Evolutionary conservation across 495 filamentous ascomycete species (phyloP), one percentile per base, ranked within the genome.

Genomic region (Sordaria brevicollis): DNA sequence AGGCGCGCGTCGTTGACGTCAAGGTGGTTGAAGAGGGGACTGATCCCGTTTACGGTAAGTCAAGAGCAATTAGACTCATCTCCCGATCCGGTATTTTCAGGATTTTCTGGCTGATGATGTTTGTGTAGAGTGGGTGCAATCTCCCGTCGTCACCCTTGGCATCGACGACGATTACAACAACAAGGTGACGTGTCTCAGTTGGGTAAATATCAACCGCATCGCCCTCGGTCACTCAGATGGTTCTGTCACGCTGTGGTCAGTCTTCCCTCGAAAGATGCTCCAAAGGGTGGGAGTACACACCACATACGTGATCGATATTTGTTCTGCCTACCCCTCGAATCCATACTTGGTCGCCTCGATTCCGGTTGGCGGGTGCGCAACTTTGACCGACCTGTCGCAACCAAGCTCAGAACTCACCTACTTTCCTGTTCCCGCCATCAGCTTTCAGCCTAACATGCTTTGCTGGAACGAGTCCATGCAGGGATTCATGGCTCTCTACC

Each of bases 151-250:
- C 0, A 76, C 79, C 17, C 80, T 87, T 33, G 76, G 77, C 33
- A 76, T 80, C 33, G 71, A 73, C 0, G 76, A 74, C 29, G 83
- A 84, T 70, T 75, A 82, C 74, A 78, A 78, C 49, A 71, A 84
- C 66, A 75, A 77, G 25, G 80, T 81, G n/a, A 83, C 81, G 35
- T 81, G 80, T 74, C 78, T 85, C 35, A 77, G 81, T 15, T 85
- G 83, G 83, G 73, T 82, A 5, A 83, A 82, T 68, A 78, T 76
- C 67, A 85, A 85, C 72, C 82, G 83, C 15, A 70, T 85, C 54
- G 79, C 74, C 21, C 75, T 84, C 65, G 83, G 79, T 67, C 80
- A 83, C 73, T 81, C 79, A 0, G 83, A 85, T 65, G 83, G 83
- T 9, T 83, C 81, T 19, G 76, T 85, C 39, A 75, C 77, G 11